phyloP scores from a whole-genome alignment of 495 filamentous ascomycete species.

The Parathielavia appendiculata region DNA sequence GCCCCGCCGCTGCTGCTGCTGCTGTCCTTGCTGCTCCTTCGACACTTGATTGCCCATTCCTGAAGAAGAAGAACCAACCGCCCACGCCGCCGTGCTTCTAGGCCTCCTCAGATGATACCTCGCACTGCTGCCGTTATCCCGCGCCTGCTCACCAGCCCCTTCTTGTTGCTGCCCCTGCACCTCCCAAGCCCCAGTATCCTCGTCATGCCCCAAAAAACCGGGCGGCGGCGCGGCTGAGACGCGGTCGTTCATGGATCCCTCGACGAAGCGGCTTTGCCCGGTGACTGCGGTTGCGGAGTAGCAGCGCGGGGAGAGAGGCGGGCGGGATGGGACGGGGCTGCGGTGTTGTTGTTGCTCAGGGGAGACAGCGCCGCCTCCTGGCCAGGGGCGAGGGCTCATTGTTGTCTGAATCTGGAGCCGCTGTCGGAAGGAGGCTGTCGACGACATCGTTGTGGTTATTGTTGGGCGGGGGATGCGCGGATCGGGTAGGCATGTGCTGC shows the following conservation, averaged over 20 bases:
- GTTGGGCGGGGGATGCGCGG: neutral
- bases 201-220: slow-evolving; percentile 51
- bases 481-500: neutral
- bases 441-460: neutral
- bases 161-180: neutral
- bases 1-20: slow-evolving; percentile 7
- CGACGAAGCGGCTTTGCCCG: slow-evolving; percentile 51
- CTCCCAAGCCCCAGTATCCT: neutral
- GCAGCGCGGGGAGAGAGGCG: slow-evolving; percentile 1
- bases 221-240: slow-evolving; percentile 62
- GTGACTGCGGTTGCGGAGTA: slow-evolving; percentile 11
- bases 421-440: neutral
- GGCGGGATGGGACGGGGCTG: neutral
- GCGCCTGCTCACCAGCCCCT: neutral
- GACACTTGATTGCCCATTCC: neutral
- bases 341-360: neutral
- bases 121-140: neutral
- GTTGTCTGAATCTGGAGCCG: neutral
- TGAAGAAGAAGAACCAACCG: neutral
- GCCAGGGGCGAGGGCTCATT: neutral
- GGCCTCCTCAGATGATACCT: slow-evolving; percentile 10
- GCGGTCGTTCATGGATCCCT: slow-evolving; percentile 74
- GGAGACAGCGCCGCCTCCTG: neutral
- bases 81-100: slow-evolving; percentile 8
- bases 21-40: slow-evolving; percentile 2